Evolutionary conservation across 2,329 filamentous ascomycete species (phyloP).

Genomic region (Xylariaceae sp.): DNA sequence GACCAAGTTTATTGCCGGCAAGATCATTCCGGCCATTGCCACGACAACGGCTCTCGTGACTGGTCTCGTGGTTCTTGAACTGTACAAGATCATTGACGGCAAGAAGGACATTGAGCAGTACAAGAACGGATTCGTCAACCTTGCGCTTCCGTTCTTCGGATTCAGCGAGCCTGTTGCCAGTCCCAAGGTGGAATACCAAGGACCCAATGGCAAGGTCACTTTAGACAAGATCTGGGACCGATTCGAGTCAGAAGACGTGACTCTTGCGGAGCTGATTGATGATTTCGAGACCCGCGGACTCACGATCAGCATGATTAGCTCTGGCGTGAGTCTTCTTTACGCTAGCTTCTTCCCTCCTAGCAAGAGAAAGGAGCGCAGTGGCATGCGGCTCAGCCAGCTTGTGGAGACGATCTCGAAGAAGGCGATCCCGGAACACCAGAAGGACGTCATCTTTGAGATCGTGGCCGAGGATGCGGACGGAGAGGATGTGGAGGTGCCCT

Average conservation of each 20-base stretch:
- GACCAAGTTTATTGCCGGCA: conserved; percentile 99
- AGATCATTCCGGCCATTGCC: conserved; percentile 98
- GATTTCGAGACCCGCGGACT: conserved; percentile 78
- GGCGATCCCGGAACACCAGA: conserved; percentile 82
- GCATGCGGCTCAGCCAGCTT: conserved; percentile 80
- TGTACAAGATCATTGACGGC: conserved; percentile 95
- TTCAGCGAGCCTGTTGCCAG: conserved; percentile 96
- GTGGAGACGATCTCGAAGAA: conserved; percentile 90
- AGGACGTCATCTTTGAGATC: conserved; percentile 94
- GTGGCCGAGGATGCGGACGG: conserved; percentile 83
- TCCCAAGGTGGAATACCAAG: conserved; percentile 84
- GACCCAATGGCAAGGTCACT: conserved; percentile 69
- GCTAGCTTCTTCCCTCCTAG: conserved; percentile 81
- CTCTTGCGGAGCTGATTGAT: conserved; percentile 75
- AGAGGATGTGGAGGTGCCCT: conserved; percentile 95
- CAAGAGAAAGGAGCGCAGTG: conserved; percentile 75
- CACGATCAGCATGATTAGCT: conserved; percentile 86
- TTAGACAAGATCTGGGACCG: conserved; percentile 98
- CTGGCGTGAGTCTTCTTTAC: conserved; percentile 92
- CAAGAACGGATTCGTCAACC: conserved; percentile 98
- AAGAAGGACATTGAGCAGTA: conserved; percentile 97
- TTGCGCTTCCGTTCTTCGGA: conserved; percentile 94
- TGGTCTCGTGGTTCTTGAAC: conserved; percentile 82
- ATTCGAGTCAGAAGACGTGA: conserved; percentile 84
- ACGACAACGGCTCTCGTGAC: conserved; percentile 96